Conservation (phyloP, 306 rosid genomes). For the Cotoneaster glaucophyllus region DNA sequence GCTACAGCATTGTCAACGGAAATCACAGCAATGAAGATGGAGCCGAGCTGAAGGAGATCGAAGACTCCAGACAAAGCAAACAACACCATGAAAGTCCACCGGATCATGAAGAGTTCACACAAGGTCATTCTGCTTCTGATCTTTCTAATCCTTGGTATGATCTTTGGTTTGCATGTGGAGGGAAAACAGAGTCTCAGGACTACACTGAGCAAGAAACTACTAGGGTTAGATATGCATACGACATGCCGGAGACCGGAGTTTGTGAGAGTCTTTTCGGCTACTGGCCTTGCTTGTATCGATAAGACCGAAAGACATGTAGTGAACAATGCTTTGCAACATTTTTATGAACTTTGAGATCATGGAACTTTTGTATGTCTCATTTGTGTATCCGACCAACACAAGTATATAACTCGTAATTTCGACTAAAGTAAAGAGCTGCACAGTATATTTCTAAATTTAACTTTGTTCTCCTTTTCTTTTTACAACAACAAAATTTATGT, state of each 20-base stretch:
- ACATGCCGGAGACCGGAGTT: slow-evolving; percentile 8
- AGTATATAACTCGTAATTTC: background rate
- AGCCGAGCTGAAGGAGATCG: background rate
- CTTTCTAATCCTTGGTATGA: slow-evolving; percentile 11
- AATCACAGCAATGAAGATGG: slow-evolving; percentile 5
- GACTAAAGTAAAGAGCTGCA: background rate
- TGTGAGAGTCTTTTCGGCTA: slow-evolving; percentile 28
- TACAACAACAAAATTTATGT: slow-evolving; percentile 25
- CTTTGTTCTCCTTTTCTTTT: slow-evolving; percentile 6
- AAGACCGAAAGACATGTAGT: background rate
- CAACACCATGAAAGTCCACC: background rate
- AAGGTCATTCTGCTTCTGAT: slow-evolving; percentile 11
- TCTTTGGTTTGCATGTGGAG: slow-evolving; percentile 15
- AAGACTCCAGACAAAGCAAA: background rate
- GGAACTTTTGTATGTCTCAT: background rate
- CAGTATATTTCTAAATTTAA: background rate
- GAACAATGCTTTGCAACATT: background rate
- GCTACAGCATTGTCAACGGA: slow-evolving; percentile 11
- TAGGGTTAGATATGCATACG: background rate
- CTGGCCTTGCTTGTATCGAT: slow-evolving; percentile 31
- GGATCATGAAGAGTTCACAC: slow-evolving; percentile 4
- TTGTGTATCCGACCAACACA: background rate
- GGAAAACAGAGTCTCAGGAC: background rate
- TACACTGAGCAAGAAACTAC: slow-evolving; percentile 10
- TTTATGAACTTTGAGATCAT: background rate